phyloP scores from a whole-genome alignment of 129 eudicot species.

The Helianthus annuus region HanXRQr2.0-SUNRISE NC_035440.2:165612347-165612846 shows the following conservation, averaged over 20 bases:
- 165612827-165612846: too few species aligned
- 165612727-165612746: slow-evolving; percentile 22
- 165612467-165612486: too few species aligned
- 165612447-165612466: too few species aligned
- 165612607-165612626: not conserved
- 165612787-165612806: not conserved
- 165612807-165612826: too few species aligned
- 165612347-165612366: too few species aligned
- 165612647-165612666: not conserved
- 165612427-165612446: too few species aligned
- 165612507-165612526: not conserved
- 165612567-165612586: not conserved
- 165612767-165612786: slow-evolving; percentile 19
- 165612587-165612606: not conserved
- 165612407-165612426: too few species aligned
- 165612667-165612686: not conserved
- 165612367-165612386: too few species aligned
- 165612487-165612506: too few species aligned
- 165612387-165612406: too few species aligned
- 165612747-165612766: slow-evolving; percentile 16
- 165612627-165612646: not conserved
- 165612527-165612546: not conserved
- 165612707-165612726: slow-evolving; percentile 15
- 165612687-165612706: not conserved
- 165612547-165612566: not conserved